Evolutionary conservation across 1,139 yeast genomes (phyloP), one percentile per base, ranked within the genome.

Genomic region (Scheffersomyces cryptocercus): DNA sequence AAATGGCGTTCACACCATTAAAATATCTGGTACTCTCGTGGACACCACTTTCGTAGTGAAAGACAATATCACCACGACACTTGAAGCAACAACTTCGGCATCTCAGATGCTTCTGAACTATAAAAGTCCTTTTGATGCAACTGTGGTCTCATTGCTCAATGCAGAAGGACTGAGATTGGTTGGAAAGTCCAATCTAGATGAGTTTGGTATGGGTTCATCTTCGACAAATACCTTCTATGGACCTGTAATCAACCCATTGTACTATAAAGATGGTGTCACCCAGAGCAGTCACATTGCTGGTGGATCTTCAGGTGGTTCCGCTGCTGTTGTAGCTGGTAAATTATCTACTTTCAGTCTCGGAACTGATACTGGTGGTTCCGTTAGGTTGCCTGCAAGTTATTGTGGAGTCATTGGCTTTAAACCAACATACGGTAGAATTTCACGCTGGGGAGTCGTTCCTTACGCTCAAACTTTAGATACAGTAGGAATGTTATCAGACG

Each of bases 311-410:
- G 97, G 98, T 9, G 99, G 99, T 0, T 81, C 95, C 38, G 98
- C 98, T 0, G 96, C 96, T 1, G 87, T 95, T 0, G 96, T 91
- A 1, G 84, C 91, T 1, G 79, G 84, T 0, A 83, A 69, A 0
- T 58, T 82, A 52, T 86, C 83, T 28, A 88, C 85, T 56, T 83
- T 84, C 50, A 52, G 70, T 1, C 64, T 95, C 35, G 99, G 99
- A 0, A 88, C 98, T 0, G 99, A 93, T 57, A 93, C 99, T 0
- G 99, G 99, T 3, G 99, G 99, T 0, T 89, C 97, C 0, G 89
- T 93, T 1, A 72, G 99, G 46, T 70, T 87, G 16, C 99, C 99
- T 0, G 95, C 96, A 1, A 84, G 96, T 16, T 88, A 86, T 63
- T 85, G 95, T 54, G 88, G 89, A 1, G 76, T 86, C 0, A 68